Percentiles rank a stretch among this genome's conserved stretches.
These are phyloP conservation scores for cucumber (Cucumis sativus) DNA, from an alignment of 306 rosid genomes.

Conservation along the genomic window DNA sequence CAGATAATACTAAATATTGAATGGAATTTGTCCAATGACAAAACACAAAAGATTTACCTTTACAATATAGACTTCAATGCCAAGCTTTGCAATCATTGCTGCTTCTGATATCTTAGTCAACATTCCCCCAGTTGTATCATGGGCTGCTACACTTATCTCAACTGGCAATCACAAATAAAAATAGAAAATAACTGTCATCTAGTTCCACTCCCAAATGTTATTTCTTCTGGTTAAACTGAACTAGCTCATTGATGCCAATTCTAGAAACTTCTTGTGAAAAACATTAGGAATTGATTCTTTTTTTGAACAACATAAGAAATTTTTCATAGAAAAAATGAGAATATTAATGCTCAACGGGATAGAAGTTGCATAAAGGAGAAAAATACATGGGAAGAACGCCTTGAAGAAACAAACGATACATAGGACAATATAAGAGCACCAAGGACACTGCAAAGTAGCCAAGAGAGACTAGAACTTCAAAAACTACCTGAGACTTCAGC, in stretches of 20 bases:
- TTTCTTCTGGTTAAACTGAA: background rate
- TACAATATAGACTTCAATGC: constrained; percentile 78
- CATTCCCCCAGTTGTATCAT: constrained; percentile 93
- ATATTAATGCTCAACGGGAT: too few relatives aligned
- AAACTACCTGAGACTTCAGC: too few relatives aligned
- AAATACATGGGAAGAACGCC: too few relatives aligned
- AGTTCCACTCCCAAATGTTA: background rate
- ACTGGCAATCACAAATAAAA: constrained; percentile 22
- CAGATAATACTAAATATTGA: background rate
- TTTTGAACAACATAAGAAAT: too few relatives aligned
- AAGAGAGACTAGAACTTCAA: too few relatives aligned
- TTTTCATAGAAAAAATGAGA: too few relatives aligned
- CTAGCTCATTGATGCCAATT: background rate
- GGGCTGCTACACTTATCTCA: constrained; percentile 53
- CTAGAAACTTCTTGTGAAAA: background rate
- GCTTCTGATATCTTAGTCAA: constrained; percentile 73
- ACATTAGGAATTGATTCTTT: too few relatives aligned
- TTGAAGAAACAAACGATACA: too few relatives aligned
- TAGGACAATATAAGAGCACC: too few relatives aligned
- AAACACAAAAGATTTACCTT: constrained; percentile 27
- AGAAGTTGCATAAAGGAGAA: too few relatives aligned
- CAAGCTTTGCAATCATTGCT: constrained; percentile 80
- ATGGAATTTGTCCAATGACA: background rate
- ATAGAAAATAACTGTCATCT: background rate
- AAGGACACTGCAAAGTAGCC: too few relatives aligned